phyloP scores from a whole-genome alignment of 176 grass and related monocot genomes.

The maize (Zea mays) region DNA sequence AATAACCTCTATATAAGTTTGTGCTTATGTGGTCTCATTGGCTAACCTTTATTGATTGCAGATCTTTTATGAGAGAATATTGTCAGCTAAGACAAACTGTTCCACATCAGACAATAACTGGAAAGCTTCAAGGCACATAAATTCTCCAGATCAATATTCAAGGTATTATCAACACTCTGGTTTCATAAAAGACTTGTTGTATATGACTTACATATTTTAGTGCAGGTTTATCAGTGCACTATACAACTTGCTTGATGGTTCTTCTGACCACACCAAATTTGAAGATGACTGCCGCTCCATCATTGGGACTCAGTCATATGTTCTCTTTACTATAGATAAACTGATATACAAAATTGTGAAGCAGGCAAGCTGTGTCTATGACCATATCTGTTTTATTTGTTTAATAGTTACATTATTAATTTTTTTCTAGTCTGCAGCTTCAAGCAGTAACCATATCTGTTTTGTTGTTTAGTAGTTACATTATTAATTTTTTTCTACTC shows the following conservation, averaged over 20 bases:
- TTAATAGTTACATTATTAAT: too few species aligned
- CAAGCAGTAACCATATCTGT: not conserved
- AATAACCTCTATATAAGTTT: too few species aligned
- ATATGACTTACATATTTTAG: not conserved
- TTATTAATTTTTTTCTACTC: slow-evolving; percentile 9
- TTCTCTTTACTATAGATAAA: slow-evolving; percentile 96
- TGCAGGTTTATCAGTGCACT: slow-evolving; percentile 46
- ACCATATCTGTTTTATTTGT: not conserved
- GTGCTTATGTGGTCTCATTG: too few species aligned
- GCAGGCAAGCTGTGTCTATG: slow-evolving; percentile 54
- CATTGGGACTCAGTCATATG: slow-evolving; percentile 98
- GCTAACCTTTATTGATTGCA: too few species aligned
- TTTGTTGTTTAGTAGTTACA: slow-evolving; percentile 16
- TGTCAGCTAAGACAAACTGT: too few species aligned
- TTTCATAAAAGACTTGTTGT: slow-evolving; percentile 4
- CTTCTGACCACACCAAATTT: slow-evolving; percentile 95
- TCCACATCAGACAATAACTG: too few species aligned
- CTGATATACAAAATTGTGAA: slow-evolving; percentile 97
- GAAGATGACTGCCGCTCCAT: slow-evolving; percentile 95
- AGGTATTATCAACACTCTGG: slow-evolving; percentile 53
- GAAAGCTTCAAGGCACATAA: slow-evolving; percentile 48
- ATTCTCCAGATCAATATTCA: slow-evolving; percentile 77
- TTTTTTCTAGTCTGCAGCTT: too few species aligned
- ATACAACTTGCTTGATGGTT: slow-evolving; percentile 82
- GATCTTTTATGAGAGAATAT: too few species aligned